Evolutionary conservation across 345 rosid genomes (phyloP).

Genomic region (Bruguiera gymnorhiza): DNA sequence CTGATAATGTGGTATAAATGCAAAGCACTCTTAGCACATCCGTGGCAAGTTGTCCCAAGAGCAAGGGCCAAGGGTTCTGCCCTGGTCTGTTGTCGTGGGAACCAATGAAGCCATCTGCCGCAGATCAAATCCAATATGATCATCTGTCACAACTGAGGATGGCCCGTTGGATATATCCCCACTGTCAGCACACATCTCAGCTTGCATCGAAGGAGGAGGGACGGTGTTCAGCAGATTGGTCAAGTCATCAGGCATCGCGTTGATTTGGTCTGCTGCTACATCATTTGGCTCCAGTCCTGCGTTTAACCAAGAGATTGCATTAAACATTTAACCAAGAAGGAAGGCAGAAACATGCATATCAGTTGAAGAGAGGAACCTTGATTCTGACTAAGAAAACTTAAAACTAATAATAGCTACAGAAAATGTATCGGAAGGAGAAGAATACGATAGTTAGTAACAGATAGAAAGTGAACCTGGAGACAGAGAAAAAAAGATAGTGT

Average conservation of each 20-base stretch:
- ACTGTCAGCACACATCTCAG: constrained; percentile 45
- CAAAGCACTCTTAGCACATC: constrained; percentile 31
- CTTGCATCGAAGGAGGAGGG: constrained; percentile 26
- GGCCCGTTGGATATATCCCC: constrained; percentile 55
- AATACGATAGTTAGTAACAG: background rate
- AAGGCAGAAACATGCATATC: background rate
- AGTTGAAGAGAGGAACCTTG: background rate
- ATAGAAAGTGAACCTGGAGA: constrained; percentile 31
- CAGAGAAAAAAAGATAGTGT: constrained; percentile 17
- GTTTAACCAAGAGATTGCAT: constrained; percentile 8
- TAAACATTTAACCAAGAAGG: background rate
- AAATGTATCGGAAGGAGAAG: background rate
- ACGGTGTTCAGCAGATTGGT: constrained; percentile 32
- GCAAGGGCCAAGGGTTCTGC: constrained; percentile 27
- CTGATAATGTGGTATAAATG: background rate
- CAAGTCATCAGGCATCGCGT: constrained; percentile 46
- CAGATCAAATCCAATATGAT: constrained; percentile 50
- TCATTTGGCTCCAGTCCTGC: constrained; percentile 37
- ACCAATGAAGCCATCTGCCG: constrained; percentile 58
- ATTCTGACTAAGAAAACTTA: background rate
- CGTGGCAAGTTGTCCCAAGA: constrained; percentile 53
- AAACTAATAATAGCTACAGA: background rate
- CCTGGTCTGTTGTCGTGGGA: constrained; percentile 34
- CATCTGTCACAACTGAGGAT: constrained; percentile 53
- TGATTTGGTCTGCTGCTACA: constrained; percentile 39